Base-by-base conservation (phyloP, 2,329 filamentous ascomycete genomes). In the Diaporthe batatas region DNA sequence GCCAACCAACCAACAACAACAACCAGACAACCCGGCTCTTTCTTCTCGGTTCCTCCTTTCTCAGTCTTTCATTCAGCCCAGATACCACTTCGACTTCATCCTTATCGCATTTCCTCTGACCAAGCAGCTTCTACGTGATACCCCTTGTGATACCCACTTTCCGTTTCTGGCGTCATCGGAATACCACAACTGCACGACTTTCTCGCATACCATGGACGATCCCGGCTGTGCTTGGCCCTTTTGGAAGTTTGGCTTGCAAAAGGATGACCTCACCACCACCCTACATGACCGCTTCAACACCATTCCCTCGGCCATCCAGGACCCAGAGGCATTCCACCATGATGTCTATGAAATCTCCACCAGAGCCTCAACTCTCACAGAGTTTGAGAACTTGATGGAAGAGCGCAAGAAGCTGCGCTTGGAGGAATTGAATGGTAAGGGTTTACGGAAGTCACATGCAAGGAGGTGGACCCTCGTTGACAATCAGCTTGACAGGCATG, bases 241-340 rank as follows among this genome's bases (percentile, higher is more conserved):
- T 77, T 91, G 89, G 88, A 90, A 90, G 80, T 91, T 90, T 83
- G 88, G 88, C 78, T 86, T 90, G 85, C 89, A 88, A 84, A 85
- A 85, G 78, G 85, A 86, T 72, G 88, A 90, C 77, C 86, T 90
- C 80, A 86, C 86, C 79, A 87, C 86, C 69, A 88, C 85, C 68
- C 85, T 91, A 16, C 87, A 90, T 77, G 86, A 89, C 75, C 86
- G 87, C 78, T 91, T 90, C 82, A 91, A 91, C 81, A 90, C 89
- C 62, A 82, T 90, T 70, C 81, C 86, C 67, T 86, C 86, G 68
- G 82, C 85, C 58, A 86, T 91, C 39, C 88, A 90, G 77, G 89
- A 91, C 80, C 86, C 87, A 75, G 86, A 89, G 75, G 88, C 89
- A 68, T 91, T 91, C 74, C 87, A 90, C 78, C 87, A 89, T 79